These are phyloP conservation scores for Camelina sativa DNA, from an alignment of 345 rosid species.

Conservation along the genomic window DNA sequence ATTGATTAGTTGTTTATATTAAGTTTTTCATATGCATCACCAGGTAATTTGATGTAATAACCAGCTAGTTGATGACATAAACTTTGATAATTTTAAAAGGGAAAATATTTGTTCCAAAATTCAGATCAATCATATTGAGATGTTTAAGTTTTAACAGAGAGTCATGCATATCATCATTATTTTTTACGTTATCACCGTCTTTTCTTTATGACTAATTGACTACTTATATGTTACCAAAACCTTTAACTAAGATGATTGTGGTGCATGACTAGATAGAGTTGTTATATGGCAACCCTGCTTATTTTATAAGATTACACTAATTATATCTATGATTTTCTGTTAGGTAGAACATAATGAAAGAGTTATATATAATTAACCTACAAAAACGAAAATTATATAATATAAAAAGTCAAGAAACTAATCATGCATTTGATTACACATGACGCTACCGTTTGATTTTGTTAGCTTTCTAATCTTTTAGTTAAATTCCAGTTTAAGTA, in stretches of 20 bases:
- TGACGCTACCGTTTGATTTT: conserved; percentile 15
- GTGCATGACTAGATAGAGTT: conserved; percentile 30
- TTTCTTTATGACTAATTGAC: conserved; percentile 26
- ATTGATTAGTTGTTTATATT: neutral
- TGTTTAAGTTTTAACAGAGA: conserved; percentile 19
- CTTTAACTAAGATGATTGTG: conserved; percentile 5
- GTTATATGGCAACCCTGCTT: conserved; percentile 31
- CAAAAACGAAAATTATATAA: neutral
- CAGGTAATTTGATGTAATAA: neutral
- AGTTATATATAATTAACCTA: neutral
- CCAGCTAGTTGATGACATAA: neutral
- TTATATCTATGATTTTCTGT: neutral
- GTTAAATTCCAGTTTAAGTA: conserved; percentile 13
- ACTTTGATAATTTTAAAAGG: neutral
- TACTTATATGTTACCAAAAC: conserved; percentile 12
- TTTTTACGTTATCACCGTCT: conserved; percentile 31
- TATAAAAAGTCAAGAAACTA: conserved; percentile 15
- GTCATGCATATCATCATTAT: neutral
- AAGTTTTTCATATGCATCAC: conserved; percentile 1
- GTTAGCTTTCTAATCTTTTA: conserved; percentile 5
- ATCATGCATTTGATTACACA: conserved; percentile 26
- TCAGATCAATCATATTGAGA: neutral
- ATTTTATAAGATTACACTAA: conserved; percentile 17
- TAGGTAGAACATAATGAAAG: conserved; percentile 33
- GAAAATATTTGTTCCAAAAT: neutral